phyloP scores from a whole-genome alignment of 441 rosid species.

The Heliophila coronopifolia region DNA sequence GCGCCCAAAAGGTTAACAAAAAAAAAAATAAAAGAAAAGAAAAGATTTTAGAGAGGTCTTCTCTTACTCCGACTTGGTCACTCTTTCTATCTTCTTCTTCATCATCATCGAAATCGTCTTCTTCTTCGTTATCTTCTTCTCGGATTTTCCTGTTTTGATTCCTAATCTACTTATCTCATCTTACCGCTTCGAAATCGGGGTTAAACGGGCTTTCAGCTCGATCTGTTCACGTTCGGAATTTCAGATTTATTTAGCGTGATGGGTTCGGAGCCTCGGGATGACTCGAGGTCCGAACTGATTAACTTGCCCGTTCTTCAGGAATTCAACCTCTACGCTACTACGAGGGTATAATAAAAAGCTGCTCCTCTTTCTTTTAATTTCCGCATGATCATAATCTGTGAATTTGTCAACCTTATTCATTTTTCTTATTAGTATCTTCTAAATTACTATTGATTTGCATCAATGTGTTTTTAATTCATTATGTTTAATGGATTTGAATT shows the following conservation, averaged over 20 bases:
- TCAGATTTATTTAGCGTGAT: slow-evolving; percentile 30
- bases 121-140: neutral
- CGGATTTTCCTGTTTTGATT: neutral
- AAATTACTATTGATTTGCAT: neutral
- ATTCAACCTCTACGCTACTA: slow-evolving; percentile 61
- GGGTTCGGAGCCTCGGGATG: slow-evolving; percentile 38
- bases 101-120: slow-evolving; percentile 14
- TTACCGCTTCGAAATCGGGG: slow-evolving; percentile 10
- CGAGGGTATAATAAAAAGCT: slow-evolving; percentile 30
- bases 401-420: neutral
- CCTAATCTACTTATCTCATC: neutral
- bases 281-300: slow-evolving; percentile 25
- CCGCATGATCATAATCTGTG: neutral
- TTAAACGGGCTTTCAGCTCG: slow-evolving; percentile 18
- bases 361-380: neutral
- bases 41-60: neutral
- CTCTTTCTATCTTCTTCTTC: slow-evolving; percentile 14
- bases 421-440: neutral
- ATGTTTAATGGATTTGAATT: neutral
- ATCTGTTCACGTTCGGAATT: slow-evolving; percentile 22
- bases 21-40: neutral
- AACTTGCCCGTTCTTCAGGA: slow-evolving; percentile 45
- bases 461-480: slow-evolving; percentile 1
- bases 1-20: slow-evolving; percentile 23
- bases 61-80: slow-evolving; percentile 19